Conservation (phyloP, 2,329 filamentous ascomycete genomes). For the Shiraia sp. region DNA sequence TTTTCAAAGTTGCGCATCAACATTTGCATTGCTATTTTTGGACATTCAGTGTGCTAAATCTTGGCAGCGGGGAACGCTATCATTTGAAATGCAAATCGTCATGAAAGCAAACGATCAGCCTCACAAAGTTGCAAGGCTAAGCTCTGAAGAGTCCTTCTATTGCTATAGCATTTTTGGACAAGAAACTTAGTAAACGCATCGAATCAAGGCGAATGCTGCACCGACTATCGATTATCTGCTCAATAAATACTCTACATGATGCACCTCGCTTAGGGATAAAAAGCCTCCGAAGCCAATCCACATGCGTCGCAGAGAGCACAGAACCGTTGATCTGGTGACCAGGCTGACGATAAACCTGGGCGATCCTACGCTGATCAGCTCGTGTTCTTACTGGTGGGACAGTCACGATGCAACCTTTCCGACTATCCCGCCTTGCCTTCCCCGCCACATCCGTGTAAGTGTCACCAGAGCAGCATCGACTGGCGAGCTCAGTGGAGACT, state of each 20-base stretch:
- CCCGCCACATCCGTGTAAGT: not conserved
- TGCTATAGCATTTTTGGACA: too few relatives aligned
- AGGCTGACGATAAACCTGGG: slow-evolving; percentile 7
- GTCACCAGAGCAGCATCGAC: too few relatives aligned
- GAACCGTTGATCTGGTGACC: slow-evolving; percentile 4
- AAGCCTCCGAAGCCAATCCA: slow-evolving; percentile 2
- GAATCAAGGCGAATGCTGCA: not conserved
- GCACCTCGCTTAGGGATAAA: slow-evolving; percentile 10
- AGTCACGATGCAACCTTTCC: slow-evolving; percentile 10
- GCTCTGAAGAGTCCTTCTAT: too few relatives aligned
- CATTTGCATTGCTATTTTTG: too few relatives aligned
- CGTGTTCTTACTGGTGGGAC: slow-evolving; percentile 11
- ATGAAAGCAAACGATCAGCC: too few relatives aligned
- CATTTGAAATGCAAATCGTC: too few relatives aligned
- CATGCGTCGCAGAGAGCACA: not conserved
- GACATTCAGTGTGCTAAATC: too few relatives aligned
- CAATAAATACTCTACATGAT: slow-evolving; percentile 7
- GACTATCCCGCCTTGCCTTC: not conserved
- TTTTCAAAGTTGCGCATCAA: too few relatives aligned
- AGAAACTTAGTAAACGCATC: too few relatives aligned
- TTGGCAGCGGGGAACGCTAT: too few relatives aligned
- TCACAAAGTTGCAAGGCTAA: too few relatives aligned
- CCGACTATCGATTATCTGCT: slow-evolving; percentile 11
- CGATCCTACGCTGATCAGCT: slow-evolving; percentile 10
- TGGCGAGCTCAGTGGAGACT: not conserved